These are phyloP conservation scores for Eucalyptus caleyi DNA, from an alignment of 345 rosid genomes.

Conservation along the genomic window DNA sequence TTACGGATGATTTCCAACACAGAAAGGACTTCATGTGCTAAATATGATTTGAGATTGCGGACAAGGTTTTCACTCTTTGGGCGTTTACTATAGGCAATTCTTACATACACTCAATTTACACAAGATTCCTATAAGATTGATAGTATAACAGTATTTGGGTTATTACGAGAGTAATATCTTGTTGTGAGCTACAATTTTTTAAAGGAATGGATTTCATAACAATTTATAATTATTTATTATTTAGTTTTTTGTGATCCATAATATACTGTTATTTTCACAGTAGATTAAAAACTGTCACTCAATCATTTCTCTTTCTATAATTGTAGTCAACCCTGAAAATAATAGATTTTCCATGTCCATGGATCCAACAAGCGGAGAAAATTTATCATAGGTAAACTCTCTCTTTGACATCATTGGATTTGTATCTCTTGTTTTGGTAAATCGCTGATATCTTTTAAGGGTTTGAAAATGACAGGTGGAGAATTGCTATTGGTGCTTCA, in stretches of 20 bases:
- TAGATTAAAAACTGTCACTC: too few species aligned
- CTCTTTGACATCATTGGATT: fast-evolving
- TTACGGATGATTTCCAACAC: not conserved
- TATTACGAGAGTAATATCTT: too few species aligned
- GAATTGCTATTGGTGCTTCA: too few species aligned
- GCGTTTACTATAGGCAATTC: too few species aligned
- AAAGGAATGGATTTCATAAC: fast-evolving
- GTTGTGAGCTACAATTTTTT: too few species aligned
- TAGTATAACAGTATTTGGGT: fast-evolving
- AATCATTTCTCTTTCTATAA: too few species aligned
- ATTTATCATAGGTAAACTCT: not conserved
- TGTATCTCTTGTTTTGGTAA: not conserved
- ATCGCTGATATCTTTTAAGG: too few species aligned
- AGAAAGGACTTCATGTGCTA: not conserved
- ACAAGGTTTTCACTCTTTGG: too few species aligned
- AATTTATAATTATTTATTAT: too few species aligned
- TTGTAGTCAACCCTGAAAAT: not conserved
- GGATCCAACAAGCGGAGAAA: fast-evolving
- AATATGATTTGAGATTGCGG: not conserved
- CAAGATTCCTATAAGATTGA: not conserved
- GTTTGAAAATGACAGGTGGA: not conserved
- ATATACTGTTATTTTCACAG: too few species aligned
- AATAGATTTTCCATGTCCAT: not conserved
- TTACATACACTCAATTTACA: too few species aligned
- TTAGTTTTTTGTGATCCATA: too few species aligned